phyloP scores from a whole-genome alignment of 768 basidiomycete species.

The Rhodosporidiobolus sp. region DNA sequence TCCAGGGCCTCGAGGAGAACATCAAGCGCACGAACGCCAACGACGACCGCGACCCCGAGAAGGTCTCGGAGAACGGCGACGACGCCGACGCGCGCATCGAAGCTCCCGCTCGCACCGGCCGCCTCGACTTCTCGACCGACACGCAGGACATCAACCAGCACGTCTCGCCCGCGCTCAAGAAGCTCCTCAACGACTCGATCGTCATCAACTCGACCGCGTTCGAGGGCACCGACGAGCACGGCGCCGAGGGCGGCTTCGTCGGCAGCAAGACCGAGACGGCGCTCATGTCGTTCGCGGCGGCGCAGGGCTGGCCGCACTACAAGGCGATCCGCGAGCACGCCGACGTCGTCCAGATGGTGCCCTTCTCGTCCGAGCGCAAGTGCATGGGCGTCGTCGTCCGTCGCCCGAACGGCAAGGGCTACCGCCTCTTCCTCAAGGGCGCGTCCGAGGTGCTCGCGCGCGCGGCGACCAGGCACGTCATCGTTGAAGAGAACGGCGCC shows the following conservation, averaged over 20 bases:
- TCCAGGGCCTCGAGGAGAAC: slow-evolving; percentile 70
- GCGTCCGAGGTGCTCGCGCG: slow-evolving; percentile 89
- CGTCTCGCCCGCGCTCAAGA: slow-evolving; percentile 61
- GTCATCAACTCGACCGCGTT: slow-evolving; percentile 93
- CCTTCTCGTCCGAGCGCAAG: slow-evolving; percentile 90
- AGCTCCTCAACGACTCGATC: slow-evolving; percentile 77
- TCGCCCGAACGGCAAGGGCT: slow-evolving; percentile 54
- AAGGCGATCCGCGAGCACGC: slow-evolving; percentile 62
- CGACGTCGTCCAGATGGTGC: slow-evolving; percentile 76
- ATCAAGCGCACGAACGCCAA: slow-evolving; percentile 67
- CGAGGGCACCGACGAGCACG: slow-evolving; percentile 64
- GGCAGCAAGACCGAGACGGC: slow-evolving; percentile 97
- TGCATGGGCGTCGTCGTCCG: slow-evolving; percentile 87
- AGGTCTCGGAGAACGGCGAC: slow-evolving; percentile 20
- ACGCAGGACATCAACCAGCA: slow-evolving; percentile 64
- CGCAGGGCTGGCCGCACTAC: slow-evolving; percentile 73
- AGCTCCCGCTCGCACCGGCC: slow-evolving; percentile 24
- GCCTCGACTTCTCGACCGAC: slow-evolving; percentile 80
- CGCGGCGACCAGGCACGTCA: slow-evolving; percentile 68
- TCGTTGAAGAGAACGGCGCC: slow-evolving; percentile 53
- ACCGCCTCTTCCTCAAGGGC: slow-evolving; percentile 81
- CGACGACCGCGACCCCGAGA: slow-evolving; percentile 50
- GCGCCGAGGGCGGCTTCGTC: slow-evolving; percentile 62
- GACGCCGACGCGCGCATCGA: slow-evolving; percentile 45
- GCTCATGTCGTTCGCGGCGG: slow-evolving; percentile 76